These are phyloP conservation scores for Pisolithus albus DNA, from an alignment of 768 basidiomycete genomes.

Conservation along the genomic window DNA sequence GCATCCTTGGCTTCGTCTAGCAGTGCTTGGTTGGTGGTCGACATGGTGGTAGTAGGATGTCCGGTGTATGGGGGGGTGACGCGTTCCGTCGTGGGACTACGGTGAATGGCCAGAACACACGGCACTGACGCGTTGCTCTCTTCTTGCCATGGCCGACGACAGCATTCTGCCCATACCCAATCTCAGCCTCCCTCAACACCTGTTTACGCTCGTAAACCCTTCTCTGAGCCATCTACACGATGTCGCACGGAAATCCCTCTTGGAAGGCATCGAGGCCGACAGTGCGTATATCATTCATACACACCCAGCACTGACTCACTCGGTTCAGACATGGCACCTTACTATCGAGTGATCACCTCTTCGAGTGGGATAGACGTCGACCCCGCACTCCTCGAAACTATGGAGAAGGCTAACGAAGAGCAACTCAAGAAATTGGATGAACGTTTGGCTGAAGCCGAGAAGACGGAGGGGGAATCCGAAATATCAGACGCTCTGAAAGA, in stretches of 20 bases:
- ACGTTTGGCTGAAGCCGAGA: slow-evolving; percentile 76
- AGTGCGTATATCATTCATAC: slow-evolving; percentile 40
- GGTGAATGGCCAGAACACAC: neutral
- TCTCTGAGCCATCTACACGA: slow-evolving; percentile 59
- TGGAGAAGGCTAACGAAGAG: slow-evolving; percentile 59
- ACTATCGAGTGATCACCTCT: slow-evolving; percentile 45
- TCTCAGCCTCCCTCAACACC: slow-evolving; percentile 69
- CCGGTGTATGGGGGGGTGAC: neutral
- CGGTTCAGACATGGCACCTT: slow-evolving; percentile 79
- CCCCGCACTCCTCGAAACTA: slow-evolving; percentile 9
- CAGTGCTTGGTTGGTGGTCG: slow-evolving; percentile 18
- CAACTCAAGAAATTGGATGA: slow-evolving; percentile 72
- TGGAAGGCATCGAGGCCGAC: slow-evolving; percentile 74
- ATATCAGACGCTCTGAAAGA: slow-evolving; percentile 83
- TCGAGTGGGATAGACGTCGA: slow-evolving; percentile 33
- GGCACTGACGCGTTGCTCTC: neutral
- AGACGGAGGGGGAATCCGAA: slow-evolving; percentile 89
- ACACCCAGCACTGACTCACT: neutral
- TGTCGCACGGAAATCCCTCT: slow-evolving; percentile 53
- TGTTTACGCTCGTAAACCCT: slow-evolving; percentile 65
- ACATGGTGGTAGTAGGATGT: slow-evolving; percentile 9
- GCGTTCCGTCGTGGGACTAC: neutral
- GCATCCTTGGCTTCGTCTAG: slow-evolving; percentile 46
- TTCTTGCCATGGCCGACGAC: slow-evolving; percentile 70
- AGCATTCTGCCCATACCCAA: slow-evolving; percentile 82